Conservation (phyloP, 1,284 basidiomycete genomes). For the Lignosus rhinocerotis region DNA sequence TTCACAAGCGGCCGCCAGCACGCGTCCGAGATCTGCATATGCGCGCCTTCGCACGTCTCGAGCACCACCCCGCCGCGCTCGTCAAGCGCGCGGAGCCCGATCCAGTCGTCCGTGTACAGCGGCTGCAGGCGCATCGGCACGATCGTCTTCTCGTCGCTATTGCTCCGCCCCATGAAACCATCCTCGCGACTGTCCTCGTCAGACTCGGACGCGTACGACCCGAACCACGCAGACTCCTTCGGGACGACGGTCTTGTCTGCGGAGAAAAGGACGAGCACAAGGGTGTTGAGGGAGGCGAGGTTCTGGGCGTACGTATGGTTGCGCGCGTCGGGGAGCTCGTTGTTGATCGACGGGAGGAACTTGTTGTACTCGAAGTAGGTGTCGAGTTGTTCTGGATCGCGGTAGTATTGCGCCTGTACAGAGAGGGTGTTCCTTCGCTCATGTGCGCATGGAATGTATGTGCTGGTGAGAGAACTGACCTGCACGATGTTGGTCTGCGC, state of each 20-base stretch:
- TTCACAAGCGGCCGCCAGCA: slow-evolving; percentile 62
- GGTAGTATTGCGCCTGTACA: slow-evolving; percentile 86
- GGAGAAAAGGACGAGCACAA: slow-evolving; percentile 69
- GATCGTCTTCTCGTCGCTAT: slow-evolving; percentile 41
- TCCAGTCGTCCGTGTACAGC: slow-evolving; percentile 86
- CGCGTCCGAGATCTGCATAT: slow-evolving; percentile 73
- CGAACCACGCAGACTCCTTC: slow-evolving; percentile 85
- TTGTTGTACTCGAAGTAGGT: slow-evolving; percentile 71
- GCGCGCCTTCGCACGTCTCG: slow-evolving; percentile 73
- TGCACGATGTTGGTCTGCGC: slow-evolving; percentile 83
- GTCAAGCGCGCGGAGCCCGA: slow-evolving; percentile 81
- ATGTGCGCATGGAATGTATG: neutral
- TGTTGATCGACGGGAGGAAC: slow-evolving; percentile 78
- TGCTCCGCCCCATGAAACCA: neutral
- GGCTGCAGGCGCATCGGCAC: slow-evolving; percentile 77
- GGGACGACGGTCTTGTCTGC: slow-evolving; percentile 79
- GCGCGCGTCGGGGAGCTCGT: slow-evolving; percentile 54
- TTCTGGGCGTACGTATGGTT: slow-evolving; percentile 66
- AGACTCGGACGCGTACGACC: slow-evolving; percentile 54
- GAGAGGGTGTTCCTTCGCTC: neutral
- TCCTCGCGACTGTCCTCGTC: slow-evolving; percentile 27
- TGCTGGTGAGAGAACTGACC: slow-evolving; percentile 39
- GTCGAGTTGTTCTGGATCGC: slow-evolving; percentile 78
- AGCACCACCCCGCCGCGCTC: slow-evolving; percentile 66
- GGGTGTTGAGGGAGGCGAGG: slow-evolving; percentile 55